Base-by-base conservation (phyloP, 2,329 filamentous ascomycete species). In the Penicillium digitatum region DNA sequence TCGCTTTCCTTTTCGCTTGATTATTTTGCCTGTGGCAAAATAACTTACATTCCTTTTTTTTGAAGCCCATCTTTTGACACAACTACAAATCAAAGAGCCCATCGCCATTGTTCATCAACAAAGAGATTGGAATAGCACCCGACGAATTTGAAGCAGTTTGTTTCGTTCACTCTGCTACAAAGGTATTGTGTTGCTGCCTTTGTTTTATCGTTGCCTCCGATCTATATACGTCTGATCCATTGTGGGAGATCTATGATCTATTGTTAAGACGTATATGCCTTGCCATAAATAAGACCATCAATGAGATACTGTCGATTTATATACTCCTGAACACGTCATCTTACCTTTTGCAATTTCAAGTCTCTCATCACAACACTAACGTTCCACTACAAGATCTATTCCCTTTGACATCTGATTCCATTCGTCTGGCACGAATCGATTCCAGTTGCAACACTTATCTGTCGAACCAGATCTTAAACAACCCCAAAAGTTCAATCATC, bases 361-460 rank as follows among this genome's bases (percentile, higher is more conserved):
- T 50, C 37, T 34, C 20, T 40, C 14, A 44, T 43, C 20, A 32
- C 48, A 29, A 29, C 39, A 42, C 62, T 64, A 57, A 65, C 50
- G 48, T 27, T 34, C 46, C 24, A 26, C 18, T 45, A 22, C 40
- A 63, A 62, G 46, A 37, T 58, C 56, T 65, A 62, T 48, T 63
- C 61, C 54, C 61, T 66, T 56, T 35, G 9, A 52, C 34, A 37
- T 34, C 59, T 65, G 61, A 65, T 58, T 54, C 35, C 47, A 37
- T 56, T 65, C 70, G 70, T 72, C 70, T 62, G 70, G 70, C 62
- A 73, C 70, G 69, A 62, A 68, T 64, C 64, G 65, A 64, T 62
- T 60, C 54, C 22, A 38, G 9, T 45, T 61, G 56, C 46, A 45
- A 24, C 43, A 62, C 57, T 37, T 62, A 51, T 59, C 57, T 54